phyloP scores from a whole-genome alignment of 371 early-diverging fungal genomes.

The Syncephalastrum sp. region DNA sequence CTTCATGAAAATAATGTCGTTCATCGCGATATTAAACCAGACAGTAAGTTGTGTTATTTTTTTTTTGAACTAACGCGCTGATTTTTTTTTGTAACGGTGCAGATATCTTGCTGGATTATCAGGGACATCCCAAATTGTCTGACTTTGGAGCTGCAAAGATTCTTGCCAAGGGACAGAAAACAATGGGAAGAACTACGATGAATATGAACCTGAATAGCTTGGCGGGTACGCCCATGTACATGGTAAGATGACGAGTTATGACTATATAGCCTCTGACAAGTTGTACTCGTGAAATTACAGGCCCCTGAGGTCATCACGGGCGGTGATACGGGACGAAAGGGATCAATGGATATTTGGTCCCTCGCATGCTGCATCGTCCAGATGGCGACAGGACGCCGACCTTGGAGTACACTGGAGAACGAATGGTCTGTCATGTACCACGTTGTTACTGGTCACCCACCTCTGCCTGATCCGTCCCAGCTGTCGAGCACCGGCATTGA shows the following conservation, averaged over 20 bases:
- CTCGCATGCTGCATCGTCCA: conserved; percentile 93
- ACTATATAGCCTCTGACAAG: background rate
- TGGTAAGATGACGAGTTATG: conserved; percentile 48
- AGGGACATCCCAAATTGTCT: conserved; percentile 78
- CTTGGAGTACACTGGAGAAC: conserved; percentile 91
- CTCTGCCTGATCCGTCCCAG: conserved; percentile 66
- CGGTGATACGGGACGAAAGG: conserved; percentile 69
- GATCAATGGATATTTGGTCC: conserved; percentile 94
- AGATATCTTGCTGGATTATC: conserved; percentile 81
- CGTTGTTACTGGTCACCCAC: conserved; percentile 73
- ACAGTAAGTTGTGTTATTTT: conserved; percentile 56
- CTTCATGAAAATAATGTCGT: conserved; percentile 85
- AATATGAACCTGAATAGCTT: conserved; percentile 63
- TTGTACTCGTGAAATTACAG: conserved; percentile 13
- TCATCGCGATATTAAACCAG: conserved; percentile 92
- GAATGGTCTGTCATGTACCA: conserved; percentile 94
- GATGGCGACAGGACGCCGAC: conserved; percentile 91
- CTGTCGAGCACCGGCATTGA: conserved; percentile 65
- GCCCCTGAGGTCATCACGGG: conserved; percentile 94
- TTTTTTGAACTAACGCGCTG: background rate
- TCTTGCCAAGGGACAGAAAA: conserved; percentile 73
- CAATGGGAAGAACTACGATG: conserved; percentile 58
- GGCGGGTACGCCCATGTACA: conserved; percentile 96
- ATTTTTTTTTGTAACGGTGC: background rate
- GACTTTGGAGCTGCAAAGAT: conserved; percentile 93